Conservation (phyloP, 768 basidiomycete genomes). For the Hemileccinum impolitum region DNA sequence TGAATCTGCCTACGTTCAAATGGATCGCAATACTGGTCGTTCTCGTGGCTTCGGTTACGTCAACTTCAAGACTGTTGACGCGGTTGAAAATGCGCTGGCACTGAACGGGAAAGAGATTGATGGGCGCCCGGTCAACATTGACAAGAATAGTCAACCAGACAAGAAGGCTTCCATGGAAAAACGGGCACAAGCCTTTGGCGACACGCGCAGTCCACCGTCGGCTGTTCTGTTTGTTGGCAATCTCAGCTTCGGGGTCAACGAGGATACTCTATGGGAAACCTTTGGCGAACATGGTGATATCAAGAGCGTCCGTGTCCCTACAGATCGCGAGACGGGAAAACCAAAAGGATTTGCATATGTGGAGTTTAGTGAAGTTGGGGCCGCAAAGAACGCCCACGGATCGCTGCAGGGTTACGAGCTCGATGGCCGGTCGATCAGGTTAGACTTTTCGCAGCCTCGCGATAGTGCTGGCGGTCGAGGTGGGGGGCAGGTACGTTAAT, state of each 20-base stretch:
- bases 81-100: slow-evolving; percentile 76
- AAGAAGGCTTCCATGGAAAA: slow-evolving; percentile 57
- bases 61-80: slow-evolving; percentile 64
- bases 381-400: slow-evolving; percentile 77
- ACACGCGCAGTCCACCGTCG: slow-evolving; percentile 63
- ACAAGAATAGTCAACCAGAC: slow-evolving; percentile 67
- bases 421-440: slow-evolving; percentile 73
- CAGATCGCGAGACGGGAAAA: slow-evolving; percentile 85
- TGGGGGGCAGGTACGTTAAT: slow-evolving; percentile 42
- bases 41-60: slow-evolving; percentile 87
- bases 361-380: slow-evolving; percentile 80
- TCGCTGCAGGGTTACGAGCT: slow-evolving; percentile 69
- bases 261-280: slow-evolving; percentile 85
- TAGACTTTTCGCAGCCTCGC: slow-evolving; percentile 86
- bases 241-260: slow-evolving; percentile 72
- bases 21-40: slow-evolving; percentile 75
- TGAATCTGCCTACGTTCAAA: slow-evolving; percentile 82
- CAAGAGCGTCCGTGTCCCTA: slow-evolving; percentile 85
- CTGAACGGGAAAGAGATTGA: slow-evolving; percentile 89
- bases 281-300: slow-evolving; percentile 87
- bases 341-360: slow-evolving; percentile 98
- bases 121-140: slow-evolving; percentile 83
- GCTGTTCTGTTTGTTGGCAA: slow-evolving; percentile 88
- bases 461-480: slow-evolving; percentile 55
- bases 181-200: slow-evolving; percentile 75